Evolutionary conservation across 345 rosid species (phyloP).

Genomic region (Lenwebbia sp.): DNA sequence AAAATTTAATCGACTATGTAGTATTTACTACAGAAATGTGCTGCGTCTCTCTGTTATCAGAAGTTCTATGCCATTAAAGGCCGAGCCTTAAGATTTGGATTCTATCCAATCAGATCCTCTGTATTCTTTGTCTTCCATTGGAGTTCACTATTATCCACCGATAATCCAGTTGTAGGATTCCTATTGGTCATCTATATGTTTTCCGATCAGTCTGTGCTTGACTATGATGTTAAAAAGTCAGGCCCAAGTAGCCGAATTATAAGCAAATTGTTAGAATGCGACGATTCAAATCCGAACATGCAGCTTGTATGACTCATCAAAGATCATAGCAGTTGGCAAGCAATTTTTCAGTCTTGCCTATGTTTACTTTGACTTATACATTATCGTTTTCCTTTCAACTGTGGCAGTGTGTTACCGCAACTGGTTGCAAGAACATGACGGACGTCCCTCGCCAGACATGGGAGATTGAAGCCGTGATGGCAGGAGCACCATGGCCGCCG

Average conservation of each 20-base stretch:
- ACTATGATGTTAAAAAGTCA: neutral
- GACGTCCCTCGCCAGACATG: slow-evolving; percentile 49
- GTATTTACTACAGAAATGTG: neutral
- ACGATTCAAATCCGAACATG: neutral
- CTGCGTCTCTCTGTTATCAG: neutral
- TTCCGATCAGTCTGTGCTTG: neutral
- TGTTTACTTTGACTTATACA: neutral
- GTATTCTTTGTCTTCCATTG: neutral
- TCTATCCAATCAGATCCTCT: neutral
- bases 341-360: neutral
- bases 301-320: neutral
- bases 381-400: neutral
- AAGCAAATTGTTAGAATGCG: neutral
- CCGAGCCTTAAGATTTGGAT: neutral
- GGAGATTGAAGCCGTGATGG: slow-evolving; percentile 93
- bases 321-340: neutral
- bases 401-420: slow-evolving; percentile 42
- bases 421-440: slow-evolving; percentile 77
- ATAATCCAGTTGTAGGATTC: neutral
- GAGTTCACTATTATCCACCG: neutral
- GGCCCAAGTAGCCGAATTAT: neutral
- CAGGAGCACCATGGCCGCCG: slow-evolving; percentile 65
- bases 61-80: neutral
- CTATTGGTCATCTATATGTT: neutral
- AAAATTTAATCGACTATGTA: neutral